Percentiles rank a stretch among this genome's conserved stretches.
phyloP scores from a whole-genome alignment of 352 stramenopile genomes.

The Lagenidium sp. region DNA sequence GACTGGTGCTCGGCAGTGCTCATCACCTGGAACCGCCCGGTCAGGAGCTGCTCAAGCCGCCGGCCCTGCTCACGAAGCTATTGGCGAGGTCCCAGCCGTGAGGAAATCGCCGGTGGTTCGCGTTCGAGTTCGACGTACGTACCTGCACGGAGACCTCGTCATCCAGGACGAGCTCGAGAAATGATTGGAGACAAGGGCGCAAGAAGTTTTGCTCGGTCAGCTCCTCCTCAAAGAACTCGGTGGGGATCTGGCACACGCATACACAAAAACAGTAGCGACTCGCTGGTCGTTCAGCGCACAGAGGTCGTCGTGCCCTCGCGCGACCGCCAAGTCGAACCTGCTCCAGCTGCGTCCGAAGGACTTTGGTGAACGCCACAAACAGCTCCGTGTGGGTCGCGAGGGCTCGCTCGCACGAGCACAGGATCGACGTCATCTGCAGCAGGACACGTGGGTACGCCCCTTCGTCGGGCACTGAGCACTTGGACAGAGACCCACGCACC shows the following conservation, averaged over 20 bases:
- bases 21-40: too few species aligned
- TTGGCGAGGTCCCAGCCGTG: too few species aligned
- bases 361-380: conserved; percentile 19
- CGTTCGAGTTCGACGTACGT: too few species aligned
- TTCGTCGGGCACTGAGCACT: too few species aligned
- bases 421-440: conserved; percentile 19
- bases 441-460: too few species aligned
- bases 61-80: too few species aligned
- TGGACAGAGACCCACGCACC: conserved; percentile 2
- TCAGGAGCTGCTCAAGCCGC: too few species aligned
- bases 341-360: conserved; percentile 21
- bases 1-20: too few species aligned
- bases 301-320: conserved; percentile 9
- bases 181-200: conserved; percentile 4
- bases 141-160: neutral
- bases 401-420: conserved; percentile 24
- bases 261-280: too few species aligned
- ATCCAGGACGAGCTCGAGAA: conserved; percentile 11
- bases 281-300: conserved; percentile 7
- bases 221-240: conserved; percentile 20
- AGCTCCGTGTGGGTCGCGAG: conserved; percentile 10
- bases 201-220: conserved; percentile 18
- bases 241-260: conserved; percentile 10
- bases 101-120: too few species aligned
- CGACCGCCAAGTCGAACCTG: too few species aligned